Evolutionary conservation across 1,284 basidiomycete genomes (phyloP).

Genomic region (Microbotryum scabiosae): DNA sequence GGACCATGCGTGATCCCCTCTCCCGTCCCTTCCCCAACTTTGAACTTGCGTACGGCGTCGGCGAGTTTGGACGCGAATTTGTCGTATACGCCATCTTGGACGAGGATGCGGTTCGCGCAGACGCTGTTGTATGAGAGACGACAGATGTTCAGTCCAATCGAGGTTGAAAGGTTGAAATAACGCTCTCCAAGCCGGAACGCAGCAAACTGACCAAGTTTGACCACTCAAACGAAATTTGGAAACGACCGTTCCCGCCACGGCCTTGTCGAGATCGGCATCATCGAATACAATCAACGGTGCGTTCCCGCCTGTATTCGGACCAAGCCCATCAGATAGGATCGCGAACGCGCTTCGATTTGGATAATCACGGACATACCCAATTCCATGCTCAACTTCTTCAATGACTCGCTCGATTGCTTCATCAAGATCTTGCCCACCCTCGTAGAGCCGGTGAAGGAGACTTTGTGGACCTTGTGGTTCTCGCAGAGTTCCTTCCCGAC

Average conservation of each 20-base stretch:
- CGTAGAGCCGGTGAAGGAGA: slow-evolving; percentile 82
- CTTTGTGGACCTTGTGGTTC: slow-evolving; percentile 50
- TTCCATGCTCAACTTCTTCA: slow-evolving; percentile 63
- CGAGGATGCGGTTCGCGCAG: slow-evolving; percentile 34
- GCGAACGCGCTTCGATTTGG: too few species aligned
- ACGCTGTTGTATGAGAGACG: slow-evolving; percentile 16
- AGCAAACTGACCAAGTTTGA: slow-evolving; percentile 58
- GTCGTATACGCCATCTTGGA: slow-evolving; percentile 58
- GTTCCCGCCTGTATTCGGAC: slow-evolving; percentile 53
- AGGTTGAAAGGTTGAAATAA: too few species aligned
- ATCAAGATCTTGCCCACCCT: slow-evolving; percentile 84
- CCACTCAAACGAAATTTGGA: slow-evolving; percentile 77
- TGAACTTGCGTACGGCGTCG: slow-evolving; percentile 78
- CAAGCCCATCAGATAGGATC: too few species aligned
- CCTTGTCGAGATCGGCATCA: slow-evolving; percentile 87
- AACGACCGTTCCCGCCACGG: slow-evolving; percentile 53
- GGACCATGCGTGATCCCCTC: slow-evolving; percentile 75
- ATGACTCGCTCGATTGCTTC: slow-evolving; percentile 66
- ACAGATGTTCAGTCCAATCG: not conserved
- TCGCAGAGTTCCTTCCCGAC: slow-evolving; percentile 59
- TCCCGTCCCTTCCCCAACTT: slow-evolving; percentile 76
- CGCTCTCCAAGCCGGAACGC: too few species aligned
- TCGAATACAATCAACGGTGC: slow-evolving; percentile 94
- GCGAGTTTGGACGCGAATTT: slow-evolving; percentile 75
- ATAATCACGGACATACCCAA: not conserved